Conservation (phyloP, 2,329 filamentous ascomycete genomes). For the Daldinia eschscholtzii region DNA sequence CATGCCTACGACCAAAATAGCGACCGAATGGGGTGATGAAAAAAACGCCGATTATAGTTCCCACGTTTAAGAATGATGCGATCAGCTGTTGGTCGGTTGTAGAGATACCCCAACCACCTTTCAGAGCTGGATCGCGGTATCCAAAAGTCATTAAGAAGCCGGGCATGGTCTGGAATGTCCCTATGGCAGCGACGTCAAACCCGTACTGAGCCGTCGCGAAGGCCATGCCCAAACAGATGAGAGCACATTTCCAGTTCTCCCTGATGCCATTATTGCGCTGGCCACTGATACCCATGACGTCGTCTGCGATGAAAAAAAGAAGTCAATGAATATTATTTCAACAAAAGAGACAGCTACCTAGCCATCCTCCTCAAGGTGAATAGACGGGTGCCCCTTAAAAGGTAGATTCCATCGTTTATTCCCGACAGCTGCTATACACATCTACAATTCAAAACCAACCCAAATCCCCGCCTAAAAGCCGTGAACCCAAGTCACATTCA, state of each 20-base stretch:
- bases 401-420: not conserved
- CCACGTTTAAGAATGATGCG: constrained; percentile 47
- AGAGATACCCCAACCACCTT: constrained; percentile 44
- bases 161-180: constrained; percentile 46
- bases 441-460: not conserved
- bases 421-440: not conserved
- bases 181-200: constrained; percentile 42
- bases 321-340: not conserved
- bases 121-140: constrained; percentile 36
- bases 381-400: not conserved
- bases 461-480: not conserved
- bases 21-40: constrained; percentile 43
- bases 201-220: constrained; percentile 47
- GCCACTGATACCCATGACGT: constrained; percentile 36
- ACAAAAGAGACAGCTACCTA: not conserved
- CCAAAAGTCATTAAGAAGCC: constrained; percentile 46
- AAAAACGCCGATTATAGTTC: constrained; percentile 46
- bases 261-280: constrained; percentile 43
- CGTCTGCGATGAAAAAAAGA: not conserved
- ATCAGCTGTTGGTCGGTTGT: constrained; percentile 48
- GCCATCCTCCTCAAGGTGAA: too few relatives aligned
- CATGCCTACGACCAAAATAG: constrained; percentile 45
- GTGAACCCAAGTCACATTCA: constrained; percentile 7
- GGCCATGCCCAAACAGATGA: constrained; percentile 46
- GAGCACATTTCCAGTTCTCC: constrained; percentile 47